Evolutionary conservation across 345 rosid genomes (phyloP).

Genomic region (Salix brachista): DNA sequence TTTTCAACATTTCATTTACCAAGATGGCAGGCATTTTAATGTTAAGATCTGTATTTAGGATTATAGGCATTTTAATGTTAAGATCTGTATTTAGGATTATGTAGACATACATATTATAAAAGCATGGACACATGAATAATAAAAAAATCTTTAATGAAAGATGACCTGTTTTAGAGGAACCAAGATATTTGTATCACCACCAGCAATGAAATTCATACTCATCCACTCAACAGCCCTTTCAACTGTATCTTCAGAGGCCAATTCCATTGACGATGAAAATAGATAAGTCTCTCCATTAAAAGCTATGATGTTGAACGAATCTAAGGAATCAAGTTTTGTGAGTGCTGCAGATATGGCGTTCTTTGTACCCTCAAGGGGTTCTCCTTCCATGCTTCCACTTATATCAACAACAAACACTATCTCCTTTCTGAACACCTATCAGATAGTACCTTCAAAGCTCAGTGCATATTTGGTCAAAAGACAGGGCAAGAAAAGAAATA

Average conservation of each 20-base stretch:
- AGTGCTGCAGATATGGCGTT: slow-evolving; percentile 57
- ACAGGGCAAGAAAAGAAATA: slow-evolving; percentile 5
- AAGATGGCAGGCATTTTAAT: too few species aligned
- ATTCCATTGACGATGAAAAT: slow-evolving; percentile 64
- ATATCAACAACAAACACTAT: slow-evolving; percentile 79
- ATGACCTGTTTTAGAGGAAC: slow-evolving; percentile 71
- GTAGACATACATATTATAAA: too few species aligned
- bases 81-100: too few species aligned
- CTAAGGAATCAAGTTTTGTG: slow-evolving; percentile 52
- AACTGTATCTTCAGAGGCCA: slow-evolving; percentile 52
- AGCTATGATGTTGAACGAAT: slow-evolving; percentile 79
- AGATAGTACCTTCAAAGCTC: slow-evolving; percentile 6
- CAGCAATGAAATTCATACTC: slow-evolving; percentile 49
- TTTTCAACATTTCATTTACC: neutral
- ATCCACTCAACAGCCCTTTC: slow-evolving; percentile 74
- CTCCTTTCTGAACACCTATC: slow-evolving; percentile 69
- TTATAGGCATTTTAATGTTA: too few species aligned
- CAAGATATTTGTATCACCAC: slow-evolving; percentile 65
- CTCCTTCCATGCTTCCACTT: slow-evolving; percentile 87
- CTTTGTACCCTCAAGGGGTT: slow-evolving; percentile 61
- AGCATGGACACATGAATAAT: neutral
- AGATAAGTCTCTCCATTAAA: slow-evolving; percentile 64
- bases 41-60: too few species aligned
- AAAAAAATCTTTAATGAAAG: neutral
- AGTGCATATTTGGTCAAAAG: slow-evolving; percentile 20